Percentiles rank a stretch among this genome's conserved stretches.
phyloP scores from a whole-genome alignment of 768 basidiomycete genomes.

The Udeniomyces megalosporus region DNA sequence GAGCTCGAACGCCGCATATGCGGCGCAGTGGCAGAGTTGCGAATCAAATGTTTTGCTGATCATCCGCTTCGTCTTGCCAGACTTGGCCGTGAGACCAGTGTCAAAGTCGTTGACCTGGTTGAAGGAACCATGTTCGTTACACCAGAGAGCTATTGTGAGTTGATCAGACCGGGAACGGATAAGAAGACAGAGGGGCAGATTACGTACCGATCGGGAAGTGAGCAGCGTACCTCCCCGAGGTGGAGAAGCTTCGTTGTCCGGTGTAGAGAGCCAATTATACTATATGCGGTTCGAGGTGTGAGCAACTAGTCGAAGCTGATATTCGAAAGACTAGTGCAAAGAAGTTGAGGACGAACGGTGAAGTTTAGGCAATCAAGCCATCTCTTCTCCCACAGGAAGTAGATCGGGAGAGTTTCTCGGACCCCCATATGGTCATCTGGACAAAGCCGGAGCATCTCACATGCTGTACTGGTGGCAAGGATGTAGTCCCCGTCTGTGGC shows the following conservation, averaged over 20 bases:
- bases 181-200: too few species aligned
- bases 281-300: background rate
- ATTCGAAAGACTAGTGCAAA: too few species aligned
- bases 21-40: background rate
- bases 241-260: background rate
- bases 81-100: background rate
- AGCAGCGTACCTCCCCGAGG: background rate
- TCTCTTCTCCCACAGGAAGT: background rate
- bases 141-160: too few species aligned
- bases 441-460: slow-evolving; percentile 2
- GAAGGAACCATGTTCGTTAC: too few species aligned
- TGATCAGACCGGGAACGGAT: too few species aligned
- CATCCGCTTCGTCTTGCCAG: background rate
- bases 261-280: slow-evolving; percentile 1
- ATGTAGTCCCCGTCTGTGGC: background rate
- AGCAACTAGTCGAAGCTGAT: background rate
- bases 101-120: background rate
- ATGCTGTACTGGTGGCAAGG: background rate
- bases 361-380: slow-evolving; percentile 8
- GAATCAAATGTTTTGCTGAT: background rate
- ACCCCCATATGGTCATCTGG: slow-evolving; percentile 1
- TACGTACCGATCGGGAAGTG: too few species aligned
- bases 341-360: background rate
- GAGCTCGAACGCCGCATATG: background rate
- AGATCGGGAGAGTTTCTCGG: background rate